Evolutionary conservation across 371 early-diverging fungal genomes (phyloP), one percentile per base, ranked within the genome.

Genomic region (Mucor indicus): DNA sequence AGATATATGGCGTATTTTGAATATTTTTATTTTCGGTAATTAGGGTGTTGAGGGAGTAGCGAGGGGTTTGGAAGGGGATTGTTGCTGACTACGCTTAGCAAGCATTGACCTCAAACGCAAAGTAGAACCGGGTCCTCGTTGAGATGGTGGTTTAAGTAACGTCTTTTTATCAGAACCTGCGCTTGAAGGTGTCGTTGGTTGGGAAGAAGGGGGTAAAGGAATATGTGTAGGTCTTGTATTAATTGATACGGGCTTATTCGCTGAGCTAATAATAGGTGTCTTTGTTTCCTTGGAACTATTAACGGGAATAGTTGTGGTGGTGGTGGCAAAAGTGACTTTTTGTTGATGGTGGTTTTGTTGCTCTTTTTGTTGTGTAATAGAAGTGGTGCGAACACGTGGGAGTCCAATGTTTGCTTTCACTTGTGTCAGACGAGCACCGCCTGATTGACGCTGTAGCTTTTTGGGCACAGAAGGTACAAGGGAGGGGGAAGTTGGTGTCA

Each of bases 101-200:
- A 67, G 24, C 67, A 67, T 67, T 17, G 53, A 52, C 39, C 67
- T 54, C 38, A 67, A 51, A 56, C 67, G 51, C 30, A 67, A 48
- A 2, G 62, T 62, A 8, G 67, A 67, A 22, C 67, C 67, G 44
- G 67, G 67, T 12, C 67, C 67, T 41, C 64, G 55, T 45, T 64
- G 64, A 7, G 49, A 19, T 15, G 63, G 59, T 40, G 58, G 48
- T 31, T 63, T 63, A 16, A 58, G 32, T 37, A 44, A 22, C 1
- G 58, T 51, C 44, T 58, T 63, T 33, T 63, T 63, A 7, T 27
- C 29, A 27, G 7, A 7, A 5, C 7, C 11, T 4, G 35, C 5
- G 4, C n/a, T 4, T 33, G 35, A 13, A 29, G 30, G 30, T 29
- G 30, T 12, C 6, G 30, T 29, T 8, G 6, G 6, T 29, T 6